phyloP scores from a whole-genome alignment of 805 yeast genomes.

The Monosporozyma solicola region DNA sequence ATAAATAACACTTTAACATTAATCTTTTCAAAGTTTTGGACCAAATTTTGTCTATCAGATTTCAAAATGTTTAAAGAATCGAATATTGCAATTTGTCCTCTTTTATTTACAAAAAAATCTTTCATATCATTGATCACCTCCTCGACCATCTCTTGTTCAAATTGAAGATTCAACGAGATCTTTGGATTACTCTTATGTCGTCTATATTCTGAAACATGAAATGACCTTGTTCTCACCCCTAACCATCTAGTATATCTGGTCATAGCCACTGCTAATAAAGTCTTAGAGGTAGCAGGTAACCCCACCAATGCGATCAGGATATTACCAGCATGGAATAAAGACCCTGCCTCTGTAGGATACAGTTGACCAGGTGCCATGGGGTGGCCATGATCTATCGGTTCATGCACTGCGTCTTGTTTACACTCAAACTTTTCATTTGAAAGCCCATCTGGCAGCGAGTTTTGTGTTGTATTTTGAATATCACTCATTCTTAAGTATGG shows the following conservation, averaged over 20 bases:
- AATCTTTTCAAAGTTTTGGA: constrained; percentile 42
- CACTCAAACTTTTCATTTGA: background rate
- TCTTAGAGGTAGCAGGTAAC: constrained; percentile 92
- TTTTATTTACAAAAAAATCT: constrained; percentile 59
- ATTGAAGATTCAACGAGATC: constrained; percentile 37
- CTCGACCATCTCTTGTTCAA: constrained; percentile 50
- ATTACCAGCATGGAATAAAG: constrained; percentile 91
- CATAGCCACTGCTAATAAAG: constrained; percentile 82
- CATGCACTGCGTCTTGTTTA: constrained; percentile 56
- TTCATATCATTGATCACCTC: constrained; percentile 63
- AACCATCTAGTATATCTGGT: constrained; percentile 92
- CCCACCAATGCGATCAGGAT: constrained; percentile 85
- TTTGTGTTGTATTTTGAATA: background rate
- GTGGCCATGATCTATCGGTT: constrained; percentile 28
- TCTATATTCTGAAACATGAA: constrained; percentile 88
- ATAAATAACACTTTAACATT: constrained; percentile 77
- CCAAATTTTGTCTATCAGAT: constrained; percentile 52
- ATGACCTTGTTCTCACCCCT: constrained; percentile 86
- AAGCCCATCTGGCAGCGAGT: background rate
- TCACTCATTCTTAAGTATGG: background rate
- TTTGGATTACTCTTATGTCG: constrained; percentile 32
- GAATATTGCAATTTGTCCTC: constrained; percentile 91
- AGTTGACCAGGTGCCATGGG: constrained; percentile 86
- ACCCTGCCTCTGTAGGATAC: constrained; percentile 86
- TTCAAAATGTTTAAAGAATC: constrained; percentile 89